These are phyloP conservation scores for Dendrostoma leiphaemia DNA, from an alignment of 2,329 filamentous ascomycete genomes.

Conservation along the genomic window DNA sequence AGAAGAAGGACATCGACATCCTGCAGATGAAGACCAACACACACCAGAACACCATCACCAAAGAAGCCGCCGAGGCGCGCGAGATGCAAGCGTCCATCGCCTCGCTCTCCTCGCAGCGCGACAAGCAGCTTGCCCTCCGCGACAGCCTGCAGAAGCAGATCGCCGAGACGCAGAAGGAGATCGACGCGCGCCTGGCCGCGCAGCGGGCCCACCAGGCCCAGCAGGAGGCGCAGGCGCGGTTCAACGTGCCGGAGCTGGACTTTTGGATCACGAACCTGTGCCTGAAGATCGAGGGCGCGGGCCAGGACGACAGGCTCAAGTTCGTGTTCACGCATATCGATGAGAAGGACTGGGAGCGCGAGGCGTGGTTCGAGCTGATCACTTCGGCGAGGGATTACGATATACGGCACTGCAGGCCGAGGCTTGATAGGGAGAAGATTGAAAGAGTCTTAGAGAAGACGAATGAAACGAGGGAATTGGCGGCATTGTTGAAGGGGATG, in stretches of 20 bases:
- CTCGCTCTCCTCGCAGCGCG: slow-evolving; percentile 56
- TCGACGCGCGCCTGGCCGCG: slow-evolving; percentile 67
- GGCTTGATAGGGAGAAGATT: slow-evolving; percentile 74
- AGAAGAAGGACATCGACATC: slow-evolving; percentile 84
- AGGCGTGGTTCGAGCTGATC: slow-evolving; percentile 91
- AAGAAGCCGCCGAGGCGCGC: slow-evolving; percentile 72
- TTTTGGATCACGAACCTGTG: slow-evolving; percentile 95
- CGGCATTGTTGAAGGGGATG: slow-evolving; percentile 76
- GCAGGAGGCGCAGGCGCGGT: slow-evolving; percentile 78
- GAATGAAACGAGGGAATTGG: slow-evolving; percentile 77
- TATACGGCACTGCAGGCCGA: slow-evolving; percentile 77
- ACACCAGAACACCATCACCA: slow-evolving; percentile 71
- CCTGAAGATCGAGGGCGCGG: slow-evolving; percentile 84
- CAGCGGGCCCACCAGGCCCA: slow-evolving; percentile 71
- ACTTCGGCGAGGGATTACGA: slow-evolving; percentile 82
- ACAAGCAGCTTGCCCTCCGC: slow-evolving; percentile 55
- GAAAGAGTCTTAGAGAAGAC: slow-evolving; percentile 75
- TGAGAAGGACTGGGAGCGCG: slow-evolving; percentile 81
- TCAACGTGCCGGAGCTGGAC: slow-evolving; percentile 89
- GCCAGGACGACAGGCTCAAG: slow-evolving; percentile 78
- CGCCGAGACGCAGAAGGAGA: slow-evolving; percentile 65
- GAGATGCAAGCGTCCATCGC: slow-evolving; percentile 69
- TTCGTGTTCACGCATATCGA: slow-evolving; percentile 88
- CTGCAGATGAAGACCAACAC: slow-evolving; percentile 67
- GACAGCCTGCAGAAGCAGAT: slow-evolving; percentile 61